Base-by-base conservation (phyloP, 805 yeast genomes). In the Ogataea trehalophila region DNA sequence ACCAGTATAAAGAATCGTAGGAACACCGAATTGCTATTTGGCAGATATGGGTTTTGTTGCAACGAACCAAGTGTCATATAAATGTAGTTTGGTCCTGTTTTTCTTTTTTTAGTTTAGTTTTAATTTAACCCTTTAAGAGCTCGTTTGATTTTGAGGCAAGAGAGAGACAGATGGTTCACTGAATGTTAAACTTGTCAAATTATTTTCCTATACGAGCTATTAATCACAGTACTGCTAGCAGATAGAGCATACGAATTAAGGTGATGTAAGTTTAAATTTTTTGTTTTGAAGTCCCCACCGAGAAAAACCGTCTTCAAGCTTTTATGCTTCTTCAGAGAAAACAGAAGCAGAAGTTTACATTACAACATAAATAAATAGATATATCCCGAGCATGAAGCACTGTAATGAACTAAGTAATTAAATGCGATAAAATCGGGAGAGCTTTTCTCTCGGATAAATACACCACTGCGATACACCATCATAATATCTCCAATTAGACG, bases 381-480 rank as follows among this genome's bases (percentile, higher is more conserved):
- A 52, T 55, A 45, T 42, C 64, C 64, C 61, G 58, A 61, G 65
- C 65, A 59, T 60, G 66, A 61, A 61, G 66, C 63, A 55, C 44
- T 45, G 33, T 41, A 47, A 47, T 41, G 44, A 55, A 50, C 36
- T 42, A 18, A 43, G 16, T 44, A 52, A 44, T 49, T 50, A 51
- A 47, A 52, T 51, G 63, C 64, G 64, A 60, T 58, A 59, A 59
- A 56, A 59, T 56, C 46, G 46, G 46, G 46, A 43, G 57, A 59
- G 56, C 47, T 23, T 48, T 50, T 42, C 39, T 58, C 56, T 58
- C 39, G 63, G 59, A 52, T 41, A 33, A 41, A 42, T 39, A 44
- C 49, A 42, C 41, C 47, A 52, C 37, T 48, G 34, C 16, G 37
- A 48, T 16, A 42, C 41, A 15, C 18, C 34, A 36, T 45, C 37